Conservation (phyloP, 352 stramenopile species). For the Phytophthora agathidicida region DNA sequence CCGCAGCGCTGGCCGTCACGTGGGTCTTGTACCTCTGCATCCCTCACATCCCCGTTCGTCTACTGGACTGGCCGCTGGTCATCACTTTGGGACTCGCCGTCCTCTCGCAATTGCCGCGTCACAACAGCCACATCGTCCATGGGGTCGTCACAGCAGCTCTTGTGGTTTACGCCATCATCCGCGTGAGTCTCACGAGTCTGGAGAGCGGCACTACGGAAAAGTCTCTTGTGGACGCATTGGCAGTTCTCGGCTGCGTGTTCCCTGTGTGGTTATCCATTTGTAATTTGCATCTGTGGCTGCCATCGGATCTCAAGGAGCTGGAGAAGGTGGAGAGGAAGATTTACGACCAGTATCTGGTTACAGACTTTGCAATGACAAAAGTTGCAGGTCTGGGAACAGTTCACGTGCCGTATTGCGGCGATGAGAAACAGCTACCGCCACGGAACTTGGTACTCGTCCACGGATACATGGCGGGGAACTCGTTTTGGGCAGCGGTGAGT, state of each 20-base stretch:
- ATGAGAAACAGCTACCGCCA: conserved; percentile 51
- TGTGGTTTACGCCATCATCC: conserved; percentile 56
- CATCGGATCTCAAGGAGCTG: conserved; percentile 50
- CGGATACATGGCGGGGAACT: conserved; percentile 79
- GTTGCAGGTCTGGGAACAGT: conserved; percentile 74
- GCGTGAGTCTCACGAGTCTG: conserved; percentile 45
- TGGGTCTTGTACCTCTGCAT: conserved; percentile 65
- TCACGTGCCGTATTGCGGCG: conserved; percentile 78
- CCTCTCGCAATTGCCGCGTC: conserved; percentile 34
- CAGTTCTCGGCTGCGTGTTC: conserved; percentile 49
- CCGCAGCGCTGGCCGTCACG: conserved; percentile 25
- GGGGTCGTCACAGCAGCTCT: conserved; percentile 36
- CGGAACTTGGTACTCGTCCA: conserved; percentile 77
- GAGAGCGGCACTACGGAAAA: conserved; percentile 41
- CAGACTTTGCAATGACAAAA: conserved; percentile 57
- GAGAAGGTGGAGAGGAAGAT: conserved; percentile 70
- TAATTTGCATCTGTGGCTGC: conserved; percentile 60
- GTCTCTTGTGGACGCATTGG: conserved; percentile 42
- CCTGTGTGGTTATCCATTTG: conserved; percentile 58
- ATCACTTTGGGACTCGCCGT: conserved; percentile 41
- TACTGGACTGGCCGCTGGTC: conserved; percentile 71
- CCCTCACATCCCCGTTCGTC: conserved; percentile 44
- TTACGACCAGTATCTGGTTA: conserved; percentile 70
- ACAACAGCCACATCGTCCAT: conserved; percentile 31
- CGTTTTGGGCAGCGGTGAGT: conserved; percentile 75